A percentile compares a stretch with the other conserved stretches of the same genome.
phyloP scores from a whole-genome alignment of 176 grass and related monocot species.

The Miscanthus lutarioriparius region DNA sequence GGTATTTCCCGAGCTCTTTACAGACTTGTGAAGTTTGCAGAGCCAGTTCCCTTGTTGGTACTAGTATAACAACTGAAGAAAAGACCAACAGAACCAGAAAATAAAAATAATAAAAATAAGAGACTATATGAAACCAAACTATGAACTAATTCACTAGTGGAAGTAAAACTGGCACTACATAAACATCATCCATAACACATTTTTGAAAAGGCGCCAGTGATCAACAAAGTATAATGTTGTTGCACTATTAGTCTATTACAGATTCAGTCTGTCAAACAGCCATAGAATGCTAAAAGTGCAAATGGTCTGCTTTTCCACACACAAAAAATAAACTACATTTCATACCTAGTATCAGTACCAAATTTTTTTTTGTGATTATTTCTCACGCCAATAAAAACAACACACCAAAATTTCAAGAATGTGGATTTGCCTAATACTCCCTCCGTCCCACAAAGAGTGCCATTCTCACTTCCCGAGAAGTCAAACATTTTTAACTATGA shows the following conservation, averaged over 20 bases:
- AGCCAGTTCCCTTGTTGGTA: constrained; percentile 93
- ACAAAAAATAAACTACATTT: background rate
- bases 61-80: constrained; percentile 85
- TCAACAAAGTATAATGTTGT: background rate
- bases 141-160: background rate
- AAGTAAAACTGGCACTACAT: constrained; percentile 7
- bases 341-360: background rate
- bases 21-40: constrained; percentile 97
- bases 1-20: constrained; percentile 91
- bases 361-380: background rate
- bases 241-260: background rate
- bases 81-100: background rate
- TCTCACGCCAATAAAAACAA: background rate
- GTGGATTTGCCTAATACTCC: background rate
- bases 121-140: background rate
- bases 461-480: too few species aligned
- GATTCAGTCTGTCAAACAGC: background rate
- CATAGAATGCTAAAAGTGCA: constrained; percentile 1
- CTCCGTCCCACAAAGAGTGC: too few species aligned
- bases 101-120: constrained; percentile 2
- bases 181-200: background rate
- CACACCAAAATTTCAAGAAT: background rate
- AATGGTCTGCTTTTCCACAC: background rate
- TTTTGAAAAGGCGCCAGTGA: background rate
- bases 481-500: too few species aligned